These are phyloP conservation scores for Ramaria sp. DNA, from an alignment of 768 basidiomycete species.

Conservation along the genomic window DNA sequence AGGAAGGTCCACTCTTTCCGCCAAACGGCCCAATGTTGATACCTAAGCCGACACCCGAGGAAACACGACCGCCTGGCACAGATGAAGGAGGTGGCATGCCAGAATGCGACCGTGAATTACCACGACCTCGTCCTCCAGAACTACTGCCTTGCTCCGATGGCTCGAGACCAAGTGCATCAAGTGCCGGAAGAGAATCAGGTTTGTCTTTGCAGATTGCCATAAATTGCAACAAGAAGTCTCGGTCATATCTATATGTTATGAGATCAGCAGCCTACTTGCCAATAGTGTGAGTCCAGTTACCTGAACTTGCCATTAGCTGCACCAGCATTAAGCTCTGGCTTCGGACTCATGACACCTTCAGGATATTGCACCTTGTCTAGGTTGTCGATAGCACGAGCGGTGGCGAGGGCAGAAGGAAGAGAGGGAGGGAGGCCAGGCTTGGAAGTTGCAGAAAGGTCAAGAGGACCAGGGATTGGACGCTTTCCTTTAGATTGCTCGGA, in stretches of 20 bases:
- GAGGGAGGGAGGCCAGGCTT: conserved; percentile 30
- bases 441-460: conserved; percentile 53
- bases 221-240: conserved; percentile 95
- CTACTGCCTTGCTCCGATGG: conserved; percentile 47
- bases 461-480: conserved; percentile 54
- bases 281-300: conserved; percentile 26
- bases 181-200: conserved; percentile 78
- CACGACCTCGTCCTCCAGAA: conserved; percentile 48
- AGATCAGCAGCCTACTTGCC: neutral
- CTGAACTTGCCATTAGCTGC: conserved; percentile 85
- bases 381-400: conserved; percentile 80
- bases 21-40: conserved; percentile 18
- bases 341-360: conserved; percentile 71
- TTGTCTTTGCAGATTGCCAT: conserved; percentile 93
- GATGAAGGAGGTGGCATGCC: conserved; percentile 26
- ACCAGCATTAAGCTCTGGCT: conserved; percentile 71
- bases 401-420: conserved; percentile 58
- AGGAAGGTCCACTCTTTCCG: conserved; percentile 5
- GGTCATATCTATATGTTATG: conserved; percentile 63
- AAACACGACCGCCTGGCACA: conserved; percentile 14
- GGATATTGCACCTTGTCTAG: conserved; percentile 72
- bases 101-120: conserved; percentile 44
- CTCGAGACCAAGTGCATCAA: conserved; percentile 87
- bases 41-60: conserved; percentile 40
- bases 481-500: conserved; percentile 19